Base-by-base conservation (phyloP, 768 basidiomycete species). In the Pisolithus sp. region DNA sequence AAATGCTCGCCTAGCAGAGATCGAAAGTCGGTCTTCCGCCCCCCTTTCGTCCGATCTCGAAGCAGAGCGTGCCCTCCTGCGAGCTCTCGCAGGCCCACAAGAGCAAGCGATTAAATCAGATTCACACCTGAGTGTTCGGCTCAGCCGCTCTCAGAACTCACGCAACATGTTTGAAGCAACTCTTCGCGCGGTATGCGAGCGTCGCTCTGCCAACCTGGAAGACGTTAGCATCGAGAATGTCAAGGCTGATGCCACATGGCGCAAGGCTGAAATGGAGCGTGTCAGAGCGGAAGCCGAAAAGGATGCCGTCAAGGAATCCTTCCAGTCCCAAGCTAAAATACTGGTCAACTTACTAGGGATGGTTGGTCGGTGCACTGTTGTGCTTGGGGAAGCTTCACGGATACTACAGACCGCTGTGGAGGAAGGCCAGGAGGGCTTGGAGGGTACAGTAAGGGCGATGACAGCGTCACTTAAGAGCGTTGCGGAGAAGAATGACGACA, bases 151-250 rank as follows among this genome's bases (percentile, higher is more conserved):
- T 3, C 76, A 76, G 52, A 93, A 91, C 63, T 82, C 88, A 4
- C 76, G 72, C 54, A 81, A 85, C 30, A 86, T 93, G 77, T 90
- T 93, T 61, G 88, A 90, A 44, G 90, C 88, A 15, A 89, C 86
- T 36, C 78, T 93, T 62, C 81, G 86, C n/a, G 89, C 89, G 15
- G 83, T 85, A 46, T 81, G 85, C 31, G 87, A 93, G 61, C 75
- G 91, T 49, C 82, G 78, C 54, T 87, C 85, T 4, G 88, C 90
- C 56, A 83, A 82, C 57, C 69, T 91, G 34, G 91, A 92, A 62
- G 86, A 90, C 24, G 60, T 78, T 37, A 79, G 76, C 59, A 63
- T 82, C 23, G 84, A 89, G 53, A 85, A 80, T 56, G 71, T 93
- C 60, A 85, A 82, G 61, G 75, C 86, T 21, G 84, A 89, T 53